A percentile compares a stretch with the other conserved stretches of the same genome.
Evolutionary conservation across 192 early-diverging fungal species (phyloP).

Genomic region (Podila epigama): DNA sequence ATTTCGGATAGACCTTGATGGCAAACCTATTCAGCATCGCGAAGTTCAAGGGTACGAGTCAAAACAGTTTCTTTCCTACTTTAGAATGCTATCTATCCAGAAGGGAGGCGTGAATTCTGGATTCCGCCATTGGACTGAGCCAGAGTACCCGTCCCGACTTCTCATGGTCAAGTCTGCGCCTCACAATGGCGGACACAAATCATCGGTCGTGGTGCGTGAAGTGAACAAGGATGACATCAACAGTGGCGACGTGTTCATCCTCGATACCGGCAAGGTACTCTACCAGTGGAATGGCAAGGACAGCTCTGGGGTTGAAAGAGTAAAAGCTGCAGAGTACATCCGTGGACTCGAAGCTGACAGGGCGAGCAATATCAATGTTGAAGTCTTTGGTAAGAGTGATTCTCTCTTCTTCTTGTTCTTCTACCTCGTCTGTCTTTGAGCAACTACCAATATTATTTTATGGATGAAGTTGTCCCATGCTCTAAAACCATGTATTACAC

Average conservation of each 20-base stretch:
- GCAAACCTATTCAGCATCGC: slow-evolving; percentile 75
- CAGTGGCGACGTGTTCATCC: slow-evolving; percentile 77
- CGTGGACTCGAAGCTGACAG: slow-evolving; percentile 68
- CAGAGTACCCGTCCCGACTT: slow-evolving; percentile 56
- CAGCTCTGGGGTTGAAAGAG: slow-evolving; percentile 69
- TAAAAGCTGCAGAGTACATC: slow-evolving; percentile 73
- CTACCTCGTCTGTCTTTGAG: too few species aligned
- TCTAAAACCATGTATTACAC: neutral
- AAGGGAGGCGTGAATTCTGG: slow-evolving; percentile 76
- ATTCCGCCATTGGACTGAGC: slow-evolving; percentile 71
- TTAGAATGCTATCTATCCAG: slow-evolving; percentile 60
- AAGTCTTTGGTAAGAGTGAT: slow-evolving; percentile 65
- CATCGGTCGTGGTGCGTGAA: slow-evolving; percentile 66
- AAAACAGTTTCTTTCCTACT: slow-evolving; percentile 71
- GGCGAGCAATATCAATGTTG: slow-evolving; percentile 60
- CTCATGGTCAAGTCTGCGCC: slow-evolving; percentile 60
- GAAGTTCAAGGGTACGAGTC: slow-evolving; percentile 80
- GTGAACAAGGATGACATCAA: slow-evolving; percentile 65
- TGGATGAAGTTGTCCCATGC: neutral
- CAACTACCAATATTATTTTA: neutral
- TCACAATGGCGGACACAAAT: slow-evolving; percentile 39
- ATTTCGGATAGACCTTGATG: slow-evolving; percentile 61
- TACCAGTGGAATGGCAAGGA: slow-evolving; percentile 75
- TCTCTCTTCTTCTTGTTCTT: neutral
- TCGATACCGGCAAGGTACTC: slow-evolving; percentile 72